phyloP scores from a whole-genome alignment of 345 rosid species.

The Lepidium sativum region DNA sequence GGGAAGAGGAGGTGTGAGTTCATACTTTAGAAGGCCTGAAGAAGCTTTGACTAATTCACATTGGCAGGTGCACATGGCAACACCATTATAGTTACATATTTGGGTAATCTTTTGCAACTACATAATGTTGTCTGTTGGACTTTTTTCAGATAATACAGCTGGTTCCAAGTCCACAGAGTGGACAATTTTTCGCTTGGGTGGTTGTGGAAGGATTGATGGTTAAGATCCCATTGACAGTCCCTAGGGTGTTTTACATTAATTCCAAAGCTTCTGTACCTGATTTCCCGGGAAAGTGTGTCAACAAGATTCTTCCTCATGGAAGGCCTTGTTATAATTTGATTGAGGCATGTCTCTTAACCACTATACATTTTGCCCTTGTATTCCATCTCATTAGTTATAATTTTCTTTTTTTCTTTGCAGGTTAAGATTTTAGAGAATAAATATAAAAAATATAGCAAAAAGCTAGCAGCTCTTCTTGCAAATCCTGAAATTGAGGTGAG shows the following conservation, averaged over 20 bases:
- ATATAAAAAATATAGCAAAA: constrained; percentile 58
- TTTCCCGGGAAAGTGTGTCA: constrained; percentile 76
- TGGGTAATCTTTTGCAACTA: constrained; percentile 16
- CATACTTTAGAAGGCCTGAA: constrained; percentile 79
- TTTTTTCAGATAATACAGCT: constrained; percentile 73
- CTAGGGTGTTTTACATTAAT: constrained; percentile 76
- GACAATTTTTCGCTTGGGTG: constrained; percentile 80
- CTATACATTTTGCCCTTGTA: not conserved
- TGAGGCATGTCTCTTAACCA: constrained; percentile 45
- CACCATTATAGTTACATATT: constrained; percentile 6
- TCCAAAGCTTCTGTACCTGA: constrained; percentile 52
- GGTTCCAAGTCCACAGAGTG: constrained; percentile 48
- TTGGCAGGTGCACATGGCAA: constrained; percentile 60
- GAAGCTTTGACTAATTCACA: constrained; percentile 60
- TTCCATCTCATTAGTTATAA: constrained; percentile 8
- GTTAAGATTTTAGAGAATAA: constrained; percentile 62
- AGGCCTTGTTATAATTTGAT: constrained; percentile 59
- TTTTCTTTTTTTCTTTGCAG: constrained; percentile 29
- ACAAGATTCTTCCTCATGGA: constrained; percentile 83
- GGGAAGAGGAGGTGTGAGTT: constrained; percentile 56
- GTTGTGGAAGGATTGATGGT: constrained; percentile 88
- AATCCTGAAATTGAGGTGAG: constrained; percentile 94
- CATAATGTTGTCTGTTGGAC: not conserved
- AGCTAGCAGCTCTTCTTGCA: constrained; percentile 77
- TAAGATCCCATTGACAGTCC: constrained; percentile 72